phyloP scores from a whole-genome alignment of 2,329 filamentous ascomycete genomes.

The Alternaria sp. region DNA sequence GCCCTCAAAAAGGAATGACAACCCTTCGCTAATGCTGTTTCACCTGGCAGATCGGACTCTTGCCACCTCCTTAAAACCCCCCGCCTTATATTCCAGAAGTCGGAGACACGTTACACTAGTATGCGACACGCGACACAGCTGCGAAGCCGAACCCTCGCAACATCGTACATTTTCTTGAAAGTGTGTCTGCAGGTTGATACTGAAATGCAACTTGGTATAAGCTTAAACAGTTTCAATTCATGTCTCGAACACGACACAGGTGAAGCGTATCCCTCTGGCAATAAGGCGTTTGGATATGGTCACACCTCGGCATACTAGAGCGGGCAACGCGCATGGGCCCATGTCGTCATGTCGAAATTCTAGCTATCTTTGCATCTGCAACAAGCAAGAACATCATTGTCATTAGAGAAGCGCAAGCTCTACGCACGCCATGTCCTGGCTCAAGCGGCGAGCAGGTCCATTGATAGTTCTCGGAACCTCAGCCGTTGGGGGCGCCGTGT shows the following conservation, averaged over 20 bases:
- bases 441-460: slow-evolving; percentile 39
- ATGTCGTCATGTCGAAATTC: slow-evolving; percentile 17
- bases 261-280: not conserved
- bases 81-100: slow-evolving; percentile 6
- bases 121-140: not conserved
- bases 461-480: slow-evolving; percentile 46
- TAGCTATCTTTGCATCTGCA: not conserved
- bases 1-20: slow-evolving; percentile 8
- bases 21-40: slow-evolving; percentile 8
- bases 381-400: not conserved
- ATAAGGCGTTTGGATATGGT: not conserved
- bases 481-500: slow-evolving; percentile 45
- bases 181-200: not conserved
- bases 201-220: not conserved
- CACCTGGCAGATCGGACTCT: slow-evolving; percentile 7
- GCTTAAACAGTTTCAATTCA: not conserved
- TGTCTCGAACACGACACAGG: not conserved
- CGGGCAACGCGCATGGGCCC: slow-evolving; percentile 19
- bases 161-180: not conserved
- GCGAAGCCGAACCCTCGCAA: not conserved
- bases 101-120: not conserved
- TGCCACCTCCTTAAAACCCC: slow-evolving; percentile 7
- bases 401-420: not conserved
- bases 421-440: slow-evolving; percentile 36
- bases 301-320: slow-evolving; percentile 11